phyloP scores from a whole-genome alignment of 2,329 filamentous ascomycete genomes.

The Penicillium sp. region DNA sequence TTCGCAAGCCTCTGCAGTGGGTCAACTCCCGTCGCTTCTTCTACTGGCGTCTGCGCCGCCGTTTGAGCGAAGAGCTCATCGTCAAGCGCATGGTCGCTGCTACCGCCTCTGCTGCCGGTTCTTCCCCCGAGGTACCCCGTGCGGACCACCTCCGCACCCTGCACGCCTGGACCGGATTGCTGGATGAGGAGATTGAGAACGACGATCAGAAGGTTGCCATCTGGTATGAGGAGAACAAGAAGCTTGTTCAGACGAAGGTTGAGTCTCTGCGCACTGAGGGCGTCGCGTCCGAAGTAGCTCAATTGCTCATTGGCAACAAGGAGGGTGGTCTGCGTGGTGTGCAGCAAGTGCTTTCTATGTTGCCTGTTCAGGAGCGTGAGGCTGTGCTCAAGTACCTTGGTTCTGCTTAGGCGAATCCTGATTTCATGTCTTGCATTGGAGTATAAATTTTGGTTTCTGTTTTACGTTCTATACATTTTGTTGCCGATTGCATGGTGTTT shows the following conservation, averaged over 20 bases:
- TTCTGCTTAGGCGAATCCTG: slow-evolving; percentile 20
- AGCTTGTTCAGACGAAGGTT: slow-evolving; percentile 76
- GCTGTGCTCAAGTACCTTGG: slow-evolving; percentile 62
- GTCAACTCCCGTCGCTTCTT: slow-evolving; percentile 91
- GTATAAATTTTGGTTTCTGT: slow-evolving; percentile 14
- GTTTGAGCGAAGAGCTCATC: slow-evolving; percentile 96
- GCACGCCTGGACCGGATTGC: slow-evolving; percentile 74
- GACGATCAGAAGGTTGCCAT: slow-evolving; percentile 79
- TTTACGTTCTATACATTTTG: slow-evolving; percentile 5
- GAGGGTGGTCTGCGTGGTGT: slow-evolving; percentile 77
- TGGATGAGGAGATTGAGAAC: slow-evolving; percentile 64
- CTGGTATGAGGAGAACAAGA: slow-evolving; percentile 96
- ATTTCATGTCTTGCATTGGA: neutral
- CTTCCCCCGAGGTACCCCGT: slow-evolving; percentile 51
- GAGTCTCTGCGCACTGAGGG: slow-evolving; percentile 76
- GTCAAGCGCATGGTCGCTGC: slow-evolving; percentile 73
- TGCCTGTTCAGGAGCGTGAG: slow-evolving; percentile 86
- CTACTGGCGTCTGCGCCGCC: slow-evolving; percentile 97
- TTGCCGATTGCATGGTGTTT: slow-evolving; percentile 18
- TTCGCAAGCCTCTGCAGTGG: slow-evolving; percentile 81
- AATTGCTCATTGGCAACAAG: slow-evolving; percentile 62
- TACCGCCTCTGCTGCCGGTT: slow-evolving; percentile 39
- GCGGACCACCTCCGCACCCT: slow-evolving; percentile 69
- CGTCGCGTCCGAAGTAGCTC: slow-evolving; percentile 65
- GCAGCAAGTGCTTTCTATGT: slow-evolving; percentile 75